Evolutionary conservation across 1,284 basidiomycete species (phyloP).

Genomic region (Pseudomicrostroma phylloplanum): DNA sequence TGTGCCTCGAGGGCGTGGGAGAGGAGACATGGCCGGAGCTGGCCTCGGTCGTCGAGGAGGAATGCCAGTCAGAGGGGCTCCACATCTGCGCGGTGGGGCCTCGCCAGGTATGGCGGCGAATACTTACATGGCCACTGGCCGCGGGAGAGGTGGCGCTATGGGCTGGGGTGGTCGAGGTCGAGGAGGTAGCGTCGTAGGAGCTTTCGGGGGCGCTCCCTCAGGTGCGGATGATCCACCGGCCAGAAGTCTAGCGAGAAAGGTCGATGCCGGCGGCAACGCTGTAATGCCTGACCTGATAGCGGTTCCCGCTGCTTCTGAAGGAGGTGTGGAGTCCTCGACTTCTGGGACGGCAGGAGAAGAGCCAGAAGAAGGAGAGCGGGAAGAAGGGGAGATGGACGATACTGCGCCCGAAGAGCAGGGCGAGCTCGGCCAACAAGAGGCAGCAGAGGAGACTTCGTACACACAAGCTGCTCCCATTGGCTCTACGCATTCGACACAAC

Average conservation of each 20-base stretch:
- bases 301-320: not conserved
- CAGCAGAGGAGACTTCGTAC: not conserved
- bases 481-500: not conserved
- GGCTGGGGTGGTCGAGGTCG: not conserved
- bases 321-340: not conserved
- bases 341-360: not conserved
- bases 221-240: not conserved
- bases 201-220: not conserved
- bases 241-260: slow-evolving; percentile 4
- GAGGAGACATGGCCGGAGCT: no score
- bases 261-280: slow-evolving; percentile 4
- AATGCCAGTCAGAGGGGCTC: no score
- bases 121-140: no score
- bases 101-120: no score
- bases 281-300: slow-evolving; percentile 1
- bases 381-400: slow-evolving; percentile 4
- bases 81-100: no score
- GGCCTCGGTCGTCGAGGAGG: no score
- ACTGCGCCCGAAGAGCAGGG: slow-evolving; percentile 1
- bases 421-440: not conserved
- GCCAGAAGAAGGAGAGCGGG: not conserved
- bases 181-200: not conserved
- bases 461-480: not conserved
- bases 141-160: not conserved
- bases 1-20: no score